Conservation (phyloP, 2,329 filamentous ascomycete genomes). For the Leptographium radiaticola region DNA sequence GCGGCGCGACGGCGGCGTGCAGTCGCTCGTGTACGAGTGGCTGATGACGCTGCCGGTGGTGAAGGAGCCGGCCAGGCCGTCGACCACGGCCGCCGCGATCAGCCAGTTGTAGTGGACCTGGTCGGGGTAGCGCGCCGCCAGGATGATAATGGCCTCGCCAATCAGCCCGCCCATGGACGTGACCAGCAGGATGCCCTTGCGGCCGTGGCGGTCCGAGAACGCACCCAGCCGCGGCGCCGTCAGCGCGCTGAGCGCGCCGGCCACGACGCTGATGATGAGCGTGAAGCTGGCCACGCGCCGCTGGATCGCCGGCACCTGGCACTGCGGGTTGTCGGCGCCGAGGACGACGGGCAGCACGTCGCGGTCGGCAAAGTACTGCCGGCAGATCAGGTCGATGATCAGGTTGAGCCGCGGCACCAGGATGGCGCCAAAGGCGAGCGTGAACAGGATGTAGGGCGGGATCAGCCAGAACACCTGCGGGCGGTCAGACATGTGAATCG, state of each 20-base stretch:
- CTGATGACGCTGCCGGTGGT: conserved; percentile 64
- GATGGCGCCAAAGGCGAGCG: conserved; percentile 73
- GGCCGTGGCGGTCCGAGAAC: conserved; percentile 75
- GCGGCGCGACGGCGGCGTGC: conserved; percentile 65
- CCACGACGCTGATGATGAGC: conserved; percentile 59
- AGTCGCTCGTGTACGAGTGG: conserved; percentile 83
- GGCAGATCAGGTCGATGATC: conserved; percentile 73
- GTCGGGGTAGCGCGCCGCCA: conserved; percentile 65
- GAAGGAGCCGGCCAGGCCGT: conserved; percentile 81
- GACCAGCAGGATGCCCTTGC: conserved; percentile 60
- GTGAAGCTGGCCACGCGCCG: conserved; percentile 65
- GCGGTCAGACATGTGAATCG: not conserved
- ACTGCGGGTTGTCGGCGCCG: conserved; percentile 63
- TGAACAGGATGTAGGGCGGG: conserved; percentile 66
- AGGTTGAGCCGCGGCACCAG: conserved; percentile 81
- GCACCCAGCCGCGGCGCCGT: conserved; percentile 72
- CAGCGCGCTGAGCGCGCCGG: conserved; percentile 67
- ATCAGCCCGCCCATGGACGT: conserved; percentile 62
- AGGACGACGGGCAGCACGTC: conserved; percentile 49
- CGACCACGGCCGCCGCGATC: conserved; percentile 60
- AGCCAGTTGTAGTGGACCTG: conserved; percentile 65
- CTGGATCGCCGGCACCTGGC: conserved; percentile 61
- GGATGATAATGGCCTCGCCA: conserved; percentile 63
- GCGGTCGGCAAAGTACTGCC: conserved; percentile 62
- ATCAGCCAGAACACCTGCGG: conserved; percentile 69